A percentile compares a stretch with the other conserved stretches of the same genome.
phyloP scores from a whole-genome alignment of 192 early-diverging fungal genomes.

The Haplosporangium gracile region DNA sequence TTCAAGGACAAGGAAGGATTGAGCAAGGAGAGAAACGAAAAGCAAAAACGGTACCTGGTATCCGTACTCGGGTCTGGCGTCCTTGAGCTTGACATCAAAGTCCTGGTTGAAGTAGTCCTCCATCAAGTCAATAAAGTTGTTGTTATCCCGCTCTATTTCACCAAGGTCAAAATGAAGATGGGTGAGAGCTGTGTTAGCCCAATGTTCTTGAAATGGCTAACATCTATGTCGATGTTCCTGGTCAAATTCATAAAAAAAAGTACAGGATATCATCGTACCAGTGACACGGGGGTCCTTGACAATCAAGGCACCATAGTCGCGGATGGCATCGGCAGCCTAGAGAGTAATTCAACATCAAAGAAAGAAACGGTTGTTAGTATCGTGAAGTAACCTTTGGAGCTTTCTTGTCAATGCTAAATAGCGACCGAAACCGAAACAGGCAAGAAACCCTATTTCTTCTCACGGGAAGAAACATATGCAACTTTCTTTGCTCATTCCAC shows the following conservation, averaged over 20 bases:
- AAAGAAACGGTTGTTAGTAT: neutral
- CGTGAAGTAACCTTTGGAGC: neutral
- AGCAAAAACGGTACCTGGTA: slow-evolving; percentile 53
- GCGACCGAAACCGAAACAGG: neutral
- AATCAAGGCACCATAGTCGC: slow-evolving; percentile 72
- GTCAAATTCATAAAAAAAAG: neutral
- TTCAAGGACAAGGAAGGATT: neutral
- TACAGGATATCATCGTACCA: slow-evolving; percentile 63
- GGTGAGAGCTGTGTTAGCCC: neutral
- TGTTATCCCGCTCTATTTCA: slow-evolving; percentile 54
- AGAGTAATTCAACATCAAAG: neutral
- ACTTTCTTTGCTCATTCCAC: neutral
- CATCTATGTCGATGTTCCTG: neutral
- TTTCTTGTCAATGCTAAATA: neutral
- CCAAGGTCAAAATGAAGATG: neutral
- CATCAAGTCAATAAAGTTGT: slow-evolving; percentile 68
- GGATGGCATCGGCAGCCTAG: slow-evolving; percentile 72
- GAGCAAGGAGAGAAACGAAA: neutral
- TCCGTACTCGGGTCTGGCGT: slow-evolving; percentile 71
- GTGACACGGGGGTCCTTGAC: slow-evolving; percentile 77
- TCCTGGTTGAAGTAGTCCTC: slow-evolving; percentile 81
- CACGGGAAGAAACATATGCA: neutral
- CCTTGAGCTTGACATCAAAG: slow-evolving; percentile 69
- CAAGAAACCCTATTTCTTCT: neutral
- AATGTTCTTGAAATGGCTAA: too few relatives aligned